phyloP scores from a whole-genome alignment of 2,329 filamentous ascomycete genomes.

The Tolypocladium amazonense region DNA sequence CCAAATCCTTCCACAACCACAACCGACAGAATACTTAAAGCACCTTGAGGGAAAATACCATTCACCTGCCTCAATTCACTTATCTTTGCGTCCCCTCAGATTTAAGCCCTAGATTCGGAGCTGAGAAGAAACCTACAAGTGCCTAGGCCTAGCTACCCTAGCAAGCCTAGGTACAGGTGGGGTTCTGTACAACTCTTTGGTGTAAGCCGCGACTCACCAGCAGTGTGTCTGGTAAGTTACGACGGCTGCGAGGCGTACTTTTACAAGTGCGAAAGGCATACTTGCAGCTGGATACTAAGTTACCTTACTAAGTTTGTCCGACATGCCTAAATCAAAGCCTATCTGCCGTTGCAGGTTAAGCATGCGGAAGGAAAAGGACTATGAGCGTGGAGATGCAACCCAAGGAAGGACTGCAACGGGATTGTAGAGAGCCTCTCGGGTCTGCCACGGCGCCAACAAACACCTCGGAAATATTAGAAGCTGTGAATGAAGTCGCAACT shows the following conservation, averaged over 20 bases:
- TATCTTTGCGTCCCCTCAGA: background rate
- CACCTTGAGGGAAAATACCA: background rate
- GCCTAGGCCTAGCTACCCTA: background rate
- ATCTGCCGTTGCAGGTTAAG: background rate
- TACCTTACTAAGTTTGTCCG: background rate
- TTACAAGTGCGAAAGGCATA: too few species aligned
- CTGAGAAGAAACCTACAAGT: background rate
- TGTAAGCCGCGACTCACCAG: background rate
- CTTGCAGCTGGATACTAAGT: too few species aligned
- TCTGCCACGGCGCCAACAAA: background rate
- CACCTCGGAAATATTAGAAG: background rate
- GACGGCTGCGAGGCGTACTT: too few species aligned
- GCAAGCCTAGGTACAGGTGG: too few species aligned
- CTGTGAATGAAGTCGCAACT: background rate
- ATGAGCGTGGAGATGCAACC: background rate
- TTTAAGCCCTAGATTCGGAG: background rate
- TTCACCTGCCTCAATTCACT: background rate
- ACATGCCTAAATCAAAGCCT: background rate
- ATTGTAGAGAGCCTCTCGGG: background rate
- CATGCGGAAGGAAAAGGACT: too few species aligned
- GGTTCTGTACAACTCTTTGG: background rate
- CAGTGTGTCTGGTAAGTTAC: background rate
- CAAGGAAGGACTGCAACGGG: background rate
- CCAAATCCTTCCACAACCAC: background rate
- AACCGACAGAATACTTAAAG: background rate